Percentiles rank a stretch among this genome's conserved stretches.
phyloP scores from a whole-genome alignment of 495 filamentous ascomycete genomes.

The Neurospora tetrasperma region DNA sequence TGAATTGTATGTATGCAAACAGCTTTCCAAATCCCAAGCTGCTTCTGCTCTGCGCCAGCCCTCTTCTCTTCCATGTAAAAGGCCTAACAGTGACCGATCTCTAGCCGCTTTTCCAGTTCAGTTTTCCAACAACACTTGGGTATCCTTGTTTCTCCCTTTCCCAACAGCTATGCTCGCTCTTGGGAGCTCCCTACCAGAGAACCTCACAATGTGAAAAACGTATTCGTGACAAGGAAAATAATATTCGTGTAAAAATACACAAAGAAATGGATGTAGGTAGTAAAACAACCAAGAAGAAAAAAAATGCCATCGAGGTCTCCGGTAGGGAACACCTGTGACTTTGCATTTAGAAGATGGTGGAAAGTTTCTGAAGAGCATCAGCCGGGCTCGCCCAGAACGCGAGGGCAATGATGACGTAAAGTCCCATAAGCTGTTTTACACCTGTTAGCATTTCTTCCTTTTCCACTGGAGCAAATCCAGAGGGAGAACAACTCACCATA shows the following conservation, averaged over 20 bases:
- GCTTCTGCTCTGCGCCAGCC: not conserved
- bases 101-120: not conserved
- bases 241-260: not conserved
- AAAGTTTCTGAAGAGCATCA: conserved; percentile 29
- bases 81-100: too few species aligned
- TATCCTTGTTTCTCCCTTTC: not conserved
- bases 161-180: too few species aligned
- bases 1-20: not conserved
- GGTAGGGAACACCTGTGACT: not conserved
- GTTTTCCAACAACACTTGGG: not conserved
- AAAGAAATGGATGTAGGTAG: not conserved
- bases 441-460: not conserved
- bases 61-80: not conserved
- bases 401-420: conserved; percentile 75
- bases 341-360: not conserved
- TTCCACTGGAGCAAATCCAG: too few species aligned
- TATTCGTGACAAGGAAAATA: not conserved
- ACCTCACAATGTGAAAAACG: not conserved
- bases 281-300: not conserved
- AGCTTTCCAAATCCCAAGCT: not conserved
- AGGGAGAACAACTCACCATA: conserved; percentile 51
- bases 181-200: not conserved
- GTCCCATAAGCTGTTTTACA: conserved; percentile 33
- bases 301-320: not conserved
- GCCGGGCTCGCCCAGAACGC: conserved; percentile 88